Evolutionary conservation across 306 rosid species (phyloP), one percentile per base, ranked within the genome.

Genomic region (Lathyrus sativus): DNA sequence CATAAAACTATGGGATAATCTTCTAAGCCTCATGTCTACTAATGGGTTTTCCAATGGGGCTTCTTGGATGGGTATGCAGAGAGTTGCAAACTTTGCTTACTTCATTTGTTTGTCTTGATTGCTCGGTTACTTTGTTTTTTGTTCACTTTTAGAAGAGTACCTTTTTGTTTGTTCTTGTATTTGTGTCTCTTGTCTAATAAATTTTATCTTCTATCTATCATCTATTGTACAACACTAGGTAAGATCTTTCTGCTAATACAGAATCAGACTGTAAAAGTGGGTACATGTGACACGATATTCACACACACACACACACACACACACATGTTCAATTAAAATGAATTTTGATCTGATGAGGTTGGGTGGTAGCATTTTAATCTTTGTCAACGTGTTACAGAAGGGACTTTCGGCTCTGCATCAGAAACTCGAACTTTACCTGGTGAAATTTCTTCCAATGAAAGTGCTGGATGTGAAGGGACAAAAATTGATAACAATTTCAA

Each of bases 321-420:
- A 35, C 29, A 26, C 29, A 26, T 65, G 44, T 76, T 73, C 48
- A 49, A 43, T 74, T 74, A 26, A 69, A 60, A 14, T 65, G 71
- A 58, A 37, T 63, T 64, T 11, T 57, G 62, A 55, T 75, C 60
- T 41, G 53, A 41, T 33, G 37, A 62, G 22, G 59, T 33, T 59
- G 54, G 62, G 48, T 33, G n/a, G 59, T 13, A 46, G 49, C 49
- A 46, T 61, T 45, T 54, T 39, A 41, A 26, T 49, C 26, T 70
- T 38, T 67, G 7, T 57, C 71, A 64, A 53, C 70, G 39, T 81
- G 42, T 49, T 42, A 74, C 89, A 86, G 96, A 68, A 68, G 71
- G 43, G 55, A 72, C 49, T 54, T 71, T 66, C 18, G 71, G 71
- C 69, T 45, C 75, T 5, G 56, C 62, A 51, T 56, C 42, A 39